Evolutionary conservation across 2,329 filamentous ascomycete genomes (phyloP).

Genomic region (Exophiala calicioides): DNA sequence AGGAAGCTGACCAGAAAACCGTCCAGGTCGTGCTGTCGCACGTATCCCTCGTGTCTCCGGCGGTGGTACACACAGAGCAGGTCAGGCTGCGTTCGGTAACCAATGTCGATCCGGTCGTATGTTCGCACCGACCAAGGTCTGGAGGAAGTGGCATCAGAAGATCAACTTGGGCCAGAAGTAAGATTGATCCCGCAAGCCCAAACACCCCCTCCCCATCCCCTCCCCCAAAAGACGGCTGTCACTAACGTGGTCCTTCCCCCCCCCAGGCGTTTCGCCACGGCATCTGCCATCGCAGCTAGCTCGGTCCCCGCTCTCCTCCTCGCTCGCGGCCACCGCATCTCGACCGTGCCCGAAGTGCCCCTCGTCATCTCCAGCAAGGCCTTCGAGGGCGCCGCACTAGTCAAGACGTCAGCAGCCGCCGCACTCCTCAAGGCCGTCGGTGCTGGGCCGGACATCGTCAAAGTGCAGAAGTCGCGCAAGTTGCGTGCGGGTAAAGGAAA

Average conservation of each 20-base stretch:
- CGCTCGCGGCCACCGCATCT: constrained; percentile 95
- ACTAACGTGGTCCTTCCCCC: constrained; percentile 18
- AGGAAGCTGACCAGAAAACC: constrained; percentile 12
- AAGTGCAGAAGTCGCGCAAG: constrained; percentile 96
- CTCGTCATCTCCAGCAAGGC: constrained; percentile 91
- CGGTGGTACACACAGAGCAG: constrained; percentile 99
- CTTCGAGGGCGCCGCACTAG: constrained; percentile 75
- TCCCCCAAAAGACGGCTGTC: too few relatives aligned
- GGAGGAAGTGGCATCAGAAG: constrained; percentile 99
- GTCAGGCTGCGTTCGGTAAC: constrained; percentile 99
- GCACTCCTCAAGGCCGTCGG: constrained; percentile 87
- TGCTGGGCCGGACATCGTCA: constrained; percentile 85
- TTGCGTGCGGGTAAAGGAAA: constrained; percentile 98
- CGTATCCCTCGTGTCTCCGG: constrained; percentile 99
- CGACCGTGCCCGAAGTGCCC: constrained; percentile 89
- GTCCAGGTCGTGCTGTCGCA: constrained; percentile 92
- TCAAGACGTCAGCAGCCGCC: constrained; percentile 86
- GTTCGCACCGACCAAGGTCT: constrained; percentile 99
- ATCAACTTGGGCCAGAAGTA: constrained; percentile 98
- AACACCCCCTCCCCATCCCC: too few relatives aligned
- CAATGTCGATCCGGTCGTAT: constrained; percentile 99
- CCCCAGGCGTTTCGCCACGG: constrained; percentile 87
- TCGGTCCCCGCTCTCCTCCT: constrained; percentile 92
- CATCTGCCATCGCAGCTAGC: constrained; percentile 94
- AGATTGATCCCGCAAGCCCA: constrained; percentile 36